Evolutionary conservation across 2,329 filamentous ascomycete species (phyloP).

Genomic region (Triangularia setosa): DNA sequence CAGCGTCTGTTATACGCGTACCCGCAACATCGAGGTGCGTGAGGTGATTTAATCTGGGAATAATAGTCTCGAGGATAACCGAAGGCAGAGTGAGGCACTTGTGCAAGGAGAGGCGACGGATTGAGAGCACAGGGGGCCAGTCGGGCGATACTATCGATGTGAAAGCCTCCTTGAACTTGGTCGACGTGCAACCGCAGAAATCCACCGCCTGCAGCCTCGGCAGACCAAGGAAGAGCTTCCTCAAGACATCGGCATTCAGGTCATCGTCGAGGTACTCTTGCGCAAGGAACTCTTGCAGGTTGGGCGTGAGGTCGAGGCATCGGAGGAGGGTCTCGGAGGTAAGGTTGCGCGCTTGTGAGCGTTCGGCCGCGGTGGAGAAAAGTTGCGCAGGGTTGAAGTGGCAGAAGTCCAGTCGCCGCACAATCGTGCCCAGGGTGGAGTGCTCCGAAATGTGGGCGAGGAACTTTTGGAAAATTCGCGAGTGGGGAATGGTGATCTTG

Average conservation of each 20-base stretch:
- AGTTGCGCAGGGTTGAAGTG: conserved; percentile 79
- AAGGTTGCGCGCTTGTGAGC: conserved; percentile 69
- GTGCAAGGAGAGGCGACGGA: conserved; percentile 70
- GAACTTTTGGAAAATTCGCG: conserved; percentile 78
- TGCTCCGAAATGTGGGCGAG: conserved; percentile 64
- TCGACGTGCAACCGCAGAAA: conserved; percentile 71
- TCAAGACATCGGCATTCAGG: conserved; percentile 62
- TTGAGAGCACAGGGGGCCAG: conserved; percentile 52
- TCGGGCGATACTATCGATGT: conserved; percentile 48
- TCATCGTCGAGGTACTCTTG: conserved; percentile 81
- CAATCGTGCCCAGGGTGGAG: conserved; percentile 66
- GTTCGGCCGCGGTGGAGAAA: conserved; percentile 71
- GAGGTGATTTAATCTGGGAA: conserved; percentile 65
- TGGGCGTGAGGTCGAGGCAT: conserved; percentile 68
- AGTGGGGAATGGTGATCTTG: conserved; percentile 79
- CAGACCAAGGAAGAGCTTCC: conserved; percentile 66
- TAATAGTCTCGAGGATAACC: conserved; percentile 61
- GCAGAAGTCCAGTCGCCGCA: conserved; percentile 77
- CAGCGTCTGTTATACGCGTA: conserved; percentile 69
- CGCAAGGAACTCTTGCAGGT: conserved; percentile 71
- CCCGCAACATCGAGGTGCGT: conserved; percentile 79
- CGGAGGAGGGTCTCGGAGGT: conserved; percentile 68
- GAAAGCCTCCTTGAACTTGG: conserved; percentile 64
- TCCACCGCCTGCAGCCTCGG: conserved; percentile 65
- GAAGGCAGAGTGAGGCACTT: conserved; percentile 70